Conservation (phyloP, 495 filamentous ascomycete genomes). For the Hypoxylon lenormandii region DNA sequence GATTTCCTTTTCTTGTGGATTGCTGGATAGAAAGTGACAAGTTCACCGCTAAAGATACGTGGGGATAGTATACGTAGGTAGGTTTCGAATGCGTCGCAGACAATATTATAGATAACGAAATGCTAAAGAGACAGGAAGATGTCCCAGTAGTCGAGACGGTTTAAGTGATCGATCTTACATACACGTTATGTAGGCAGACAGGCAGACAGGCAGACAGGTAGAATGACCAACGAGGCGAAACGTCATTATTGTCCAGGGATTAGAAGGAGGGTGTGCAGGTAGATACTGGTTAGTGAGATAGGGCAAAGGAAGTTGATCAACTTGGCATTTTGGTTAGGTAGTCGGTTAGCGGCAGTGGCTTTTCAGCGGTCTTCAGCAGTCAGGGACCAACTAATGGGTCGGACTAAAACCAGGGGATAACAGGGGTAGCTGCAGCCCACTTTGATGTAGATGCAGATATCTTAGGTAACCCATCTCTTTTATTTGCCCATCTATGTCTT, state of each 20-base stretch:
- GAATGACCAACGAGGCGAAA: slow-evolving; percentile 33
- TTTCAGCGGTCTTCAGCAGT: slow-evolving; percentile 1
- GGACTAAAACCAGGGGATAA: slow-evolving; percentile 24
- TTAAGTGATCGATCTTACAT: not conserved
- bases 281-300: slow-evolving; percentile 8
- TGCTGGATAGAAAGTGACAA: slow-evolving; percentile 12
- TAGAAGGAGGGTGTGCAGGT: slow-evolving; percentile 20
- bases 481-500: no score
- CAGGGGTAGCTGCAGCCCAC: slow-evolving; percentile 48
- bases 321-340: not conserved
- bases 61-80: slow-evolving; percentile 10
- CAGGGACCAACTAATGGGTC: slow-evolving; percentile 40
- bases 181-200: slow-evolving; percentile 11
- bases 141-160: not conserved
- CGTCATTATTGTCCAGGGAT: slow-evolving; percentile 32
- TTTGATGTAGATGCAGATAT: slow-evolving; percentile 1
- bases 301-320: slow-evolving; percentile 38
- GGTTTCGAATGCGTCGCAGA: slow-evolving; percentile 30
- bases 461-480: no score
- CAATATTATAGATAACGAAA: slow-evolving; percentile 9
- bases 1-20: slow-evolving; percentile 12
- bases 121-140: not conserved
- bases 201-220: no score
- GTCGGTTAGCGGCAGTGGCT: slow-evolving; percentile 9
- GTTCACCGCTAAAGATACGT: slow-evolving; percentile 37